Evolutionary conservation across 164 flowering plant species (phyloP).

Genomic region (Kingdonia uniflora): DNA sequence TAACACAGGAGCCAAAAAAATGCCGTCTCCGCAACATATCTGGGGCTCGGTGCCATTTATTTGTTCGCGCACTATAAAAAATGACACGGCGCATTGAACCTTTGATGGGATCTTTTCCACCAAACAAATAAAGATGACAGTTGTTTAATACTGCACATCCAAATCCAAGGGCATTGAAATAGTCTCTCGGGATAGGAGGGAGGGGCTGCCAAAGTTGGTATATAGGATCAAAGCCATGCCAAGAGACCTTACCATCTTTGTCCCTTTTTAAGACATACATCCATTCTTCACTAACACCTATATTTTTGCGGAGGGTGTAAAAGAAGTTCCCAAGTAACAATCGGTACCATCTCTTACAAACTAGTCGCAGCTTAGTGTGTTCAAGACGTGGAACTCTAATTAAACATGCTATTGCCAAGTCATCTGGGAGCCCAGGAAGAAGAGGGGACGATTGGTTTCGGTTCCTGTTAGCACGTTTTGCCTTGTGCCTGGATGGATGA

Average conservation of each 20-base stretch:
- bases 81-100: slow-evolving; percentile 82
- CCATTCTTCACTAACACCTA: slow-evolving; percentile 79
- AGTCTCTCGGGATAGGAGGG: slow-evolving; percentile 76
- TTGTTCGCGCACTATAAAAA: slow-evolving; percentile 70
- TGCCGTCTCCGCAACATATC: slow-evolving; percentile 74
- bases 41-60: slow-evolving; percentile 92
- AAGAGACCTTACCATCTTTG: slow-evolving; percentile 57
- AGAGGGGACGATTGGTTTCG: slow-evolving; percentile 58
- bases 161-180: slow-evolving; percentile 62
- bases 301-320: slow-evolving; percentile 64
- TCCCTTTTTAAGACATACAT: slow-evolving; percentile 76
- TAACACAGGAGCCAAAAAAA: slow-evolving; percentile 77
- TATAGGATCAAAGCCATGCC: slow-evolving; percentile 82
- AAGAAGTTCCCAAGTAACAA: slow-evolving; percentile 69
- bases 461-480: slow-evolving; percentile 39
- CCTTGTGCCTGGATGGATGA: slow-evolving; percentile 51
- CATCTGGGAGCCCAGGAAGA: slow-evolving; percentile 92
- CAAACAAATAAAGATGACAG: slow-evolving; percentile 74
- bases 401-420: slow-evolving; percentile 86
- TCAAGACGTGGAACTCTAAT: slow-evolving; percentile 68
- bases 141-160: slow-evolving; percentile 83
- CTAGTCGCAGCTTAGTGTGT: slow-evolving; percentile 67
- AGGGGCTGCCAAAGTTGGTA: slow-evolving; percentile 85
- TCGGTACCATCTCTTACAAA: slow-evolving; percentile 84
- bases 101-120: slow-evolving; percentile 66